Conservation (phyloP, 768 basidiomycete genomes). For the Pulveroboletus ravenelii region DNA sequence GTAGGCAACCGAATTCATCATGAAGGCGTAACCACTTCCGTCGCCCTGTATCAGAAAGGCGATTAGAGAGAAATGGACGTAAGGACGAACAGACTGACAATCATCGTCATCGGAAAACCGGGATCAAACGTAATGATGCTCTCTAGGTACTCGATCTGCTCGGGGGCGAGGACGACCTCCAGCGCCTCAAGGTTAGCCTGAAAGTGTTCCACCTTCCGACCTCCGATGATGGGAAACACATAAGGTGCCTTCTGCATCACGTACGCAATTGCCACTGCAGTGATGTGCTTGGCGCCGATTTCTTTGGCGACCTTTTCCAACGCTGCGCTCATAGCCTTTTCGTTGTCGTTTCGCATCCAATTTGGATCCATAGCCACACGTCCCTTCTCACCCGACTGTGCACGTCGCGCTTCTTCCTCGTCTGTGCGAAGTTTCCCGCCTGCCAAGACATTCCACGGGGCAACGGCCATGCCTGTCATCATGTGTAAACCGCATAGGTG, state of each 20-base stretch:
- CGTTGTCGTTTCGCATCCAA: constrained; percentile 35
- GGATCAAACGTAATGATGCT: constrained; percentile 32
- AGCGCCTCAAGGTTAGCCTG: constrained; percentile 40
- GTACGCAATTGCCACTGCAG: constrained; percentile 40
- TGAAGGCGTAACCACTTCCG: constrained; percentile 19
- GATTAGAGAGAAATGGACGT: neutral
- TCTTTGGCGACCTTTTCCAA: constrained; percentile 38
- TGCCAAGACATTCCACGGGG: constrained; percentile 35
- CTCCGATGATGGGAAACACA: constrained; percentile 41
- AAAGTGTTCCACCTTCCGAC: constrained; percentile 42
- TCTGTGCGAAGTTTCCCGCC: constrained; percentile 29
- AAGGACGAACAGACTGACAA: constrained; percentile 25
- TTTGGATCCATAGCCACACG: constrained; percentile 21
- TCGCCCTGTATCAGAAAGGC: constrained; percentile 17
- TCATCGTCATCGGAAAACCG: constrained; percentile 35
- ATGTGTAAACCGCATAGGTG: neutral
- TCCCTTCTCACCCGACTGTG: constrained; percentile 35
- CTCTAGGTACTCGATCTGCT: constrained; percentile 39
- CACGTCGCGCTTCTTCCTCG: constrained; percentile 26
- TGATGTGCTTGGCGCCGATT: constrained; percentile 34
- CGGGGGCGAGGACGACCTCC: constrained; percentile 33
- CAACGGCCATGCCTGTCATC: constrained; percentile 23
- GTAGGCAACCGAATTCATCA: constrained; percentile 14
- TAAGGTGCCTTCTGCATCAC: constrained; percentile 43
- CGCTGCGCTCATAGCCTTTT: constrained; percentile 33